Base-by-base conservation (phyloP, 2,329 filamentous ascomycete genomes). In the Aureobasidium sp. region DNA sequence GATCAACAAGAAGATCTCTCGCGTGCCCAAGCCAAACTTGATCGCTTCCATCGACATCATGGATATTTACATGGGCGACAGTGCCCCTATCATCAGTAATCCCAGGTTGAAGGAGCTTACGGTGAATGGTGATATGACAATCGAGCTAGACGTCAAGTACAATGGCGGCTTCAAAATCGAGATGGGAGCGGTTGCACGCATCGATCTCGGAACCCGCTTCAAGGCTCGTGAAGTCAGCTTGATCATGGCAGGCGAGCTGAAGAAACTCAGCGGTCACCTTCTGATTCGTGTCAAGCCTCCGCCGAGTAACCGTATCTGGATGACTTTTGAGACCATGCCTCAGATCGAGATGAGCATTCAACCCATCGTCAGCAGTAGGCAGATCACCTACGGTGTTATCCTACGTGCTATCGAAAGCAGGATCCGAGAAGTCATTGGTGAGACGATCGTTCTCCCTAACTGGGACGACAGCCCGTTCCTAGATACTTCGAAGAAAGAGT, bases 401-500 rank as follows among this genome's bases (percentile, higher is more conserved):
- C 80, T 97, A 13, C 85, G 91, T 53, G 90, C 95, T 63, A 97
- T 99, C 62, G 94, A 99, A 74, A 95, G 89, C 69, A 83, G 91
- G 53, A 96, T 99, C 71, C 89, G 95, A 69, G 92, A 96, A 73
- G 91, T 96, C 9, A 81, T 99, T 62, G 89, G 88, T 10, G 94
- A 99, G 74, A 96, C 91, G 1, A 73, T 97, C 21, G 94, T 99
- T 2, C 79, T 87, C 60, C 94, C 94, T 0, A 95, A 95, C 70
- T 99, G 94, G 93, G 94, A 99, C 65, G 94, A 99, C 70, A 82
- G 90, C 25, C 91, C 94, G 0, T 97, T 99, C 73, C 87, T 90
- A 70, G 84, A 88, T 67, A 97, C 91, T 0, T 81, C 86, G 60
- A 78, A 83, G 60, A 90, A 96, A 71, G 75, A 78, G 21, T 91